Evolutionary conservation across 2,329 filamentous ascomycete species (phyloP).

Genomic region (Fusarium marasasianum): DNA sequence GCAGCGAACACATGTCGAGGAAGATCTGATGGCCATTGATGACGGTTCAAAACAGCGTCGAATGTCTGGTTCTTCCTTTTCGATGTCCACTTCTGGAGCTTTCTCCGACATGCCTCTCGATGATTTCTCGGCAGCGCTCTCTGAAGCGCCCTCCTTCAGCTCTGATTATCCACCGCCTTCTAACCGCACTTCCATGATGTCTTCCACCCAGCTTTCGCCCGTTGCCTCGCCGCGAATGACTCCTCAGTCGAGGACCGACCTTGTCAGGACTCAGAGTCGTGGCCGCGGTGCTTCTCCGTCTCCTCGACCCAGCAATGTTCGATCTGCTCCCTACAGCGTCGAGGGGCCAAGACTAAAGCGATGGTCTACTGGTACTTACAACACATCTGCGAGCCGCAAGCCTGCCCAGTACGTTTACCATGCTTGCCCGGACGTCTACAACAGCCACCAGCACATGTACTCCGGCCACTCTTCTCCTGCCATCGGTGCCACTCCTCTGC

Average conservation of each 20-base stretch:
- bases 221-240: constrained; percentile 76
- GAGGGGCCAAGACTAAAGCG: constrained; percentile 74
- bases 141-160: constrained; percentile 73
- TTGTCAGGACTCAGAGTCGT: constrained; percentile 71
- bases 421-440: constrained; percentile 67
- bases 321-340: constrained; percentile 76
- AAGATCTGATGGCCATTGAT: constrained; percentile 61
- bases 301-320: constrained; percentile 69
- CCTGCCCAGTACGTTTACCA: constrained; percentile 71
- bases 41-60: constrained; percentile 65
- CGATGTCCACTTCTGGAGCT: constrained; percentile 72
- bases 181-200: constrained; percentile 75
- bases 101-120: constrained; percentile 77
- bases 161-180: constrained; percentile 74
- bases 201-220: constrained; percentile 76
- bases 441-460: constrained; percentile 63
- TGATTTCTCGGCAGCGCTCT: constrained; percentile 72
- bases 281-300: constrained; percentile 74
- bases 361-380: constrained; percentile 82
- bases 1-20: constrained; percentile 60
- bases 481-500: constrained; percentile 57
- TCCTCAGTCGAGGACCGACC: constrained; percentile 67
- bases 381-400: constrained; percentile 63
- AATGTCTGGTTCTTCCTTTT: constrained; percentile 78
- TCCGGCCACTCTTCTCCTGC: constrained; percentile 54